These are phyloP conservation scores for Zoysia pacifica DNA, from an alignment of 176 grass and related monocot species.

Conservation along the genomic window DNA sequence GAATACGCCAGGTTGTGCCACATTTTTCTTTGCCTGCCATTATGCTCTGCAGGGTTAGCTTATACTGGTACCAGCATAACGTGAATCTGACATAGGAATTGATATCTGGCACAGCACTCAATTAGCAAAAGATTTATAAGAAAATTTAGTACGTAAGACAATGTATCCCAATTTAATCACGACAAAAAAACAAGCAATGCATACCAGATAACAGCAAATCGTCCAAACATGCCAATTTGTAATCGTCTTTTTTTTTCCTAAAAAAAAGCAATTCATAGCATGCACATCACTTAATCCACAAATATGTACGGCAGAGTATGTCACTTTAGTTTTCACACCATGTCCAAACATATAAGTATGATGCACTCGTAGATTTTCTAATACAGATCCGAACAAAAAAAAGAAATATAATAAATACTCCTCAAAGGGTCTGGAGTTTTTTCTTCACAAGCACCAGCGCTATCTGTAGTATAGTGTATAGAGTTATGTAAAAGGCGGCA, in stretches of 20 bases:
- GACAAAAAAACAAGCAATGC: neutral
- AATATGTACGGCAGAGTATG: neutral
- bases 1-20: neutral
- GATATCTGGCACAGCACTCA: neutral
- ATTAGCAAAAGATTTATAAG: neutral
- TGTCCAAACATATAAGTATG: neutral
- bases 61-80: neutral
- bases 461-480: constrained; percentile 33
- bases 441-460: constrained; percentile 35
- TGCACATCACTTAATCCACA: neutral
- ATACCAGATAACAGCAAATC: neutral
- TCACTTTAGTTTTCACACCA: constrained; percentile 7
- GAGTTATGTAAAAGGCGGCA: constrained; percentile 28
- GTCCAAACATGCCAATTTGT: neutral
- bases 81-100: neutral
- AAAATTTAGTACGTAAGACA: neutral
- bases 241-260: no score
- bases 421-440: constrained; percentile 14
- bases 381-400: constrained; percentile 26
- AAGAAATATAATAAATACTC: constrained; percentile 26
- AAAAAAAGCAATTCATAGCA: neutral
- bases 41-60: neutral
- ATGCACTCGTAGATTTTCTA: constrained; percentile 21
- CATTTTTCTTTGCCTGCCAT: neutral
- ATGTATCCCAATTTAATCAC: neutral